Percentiles rank a stretch among this genome's conserved stretches.
Conservation (phyloP, 305 asterid genomes). For the Fraxinus baroniana region DNA sequence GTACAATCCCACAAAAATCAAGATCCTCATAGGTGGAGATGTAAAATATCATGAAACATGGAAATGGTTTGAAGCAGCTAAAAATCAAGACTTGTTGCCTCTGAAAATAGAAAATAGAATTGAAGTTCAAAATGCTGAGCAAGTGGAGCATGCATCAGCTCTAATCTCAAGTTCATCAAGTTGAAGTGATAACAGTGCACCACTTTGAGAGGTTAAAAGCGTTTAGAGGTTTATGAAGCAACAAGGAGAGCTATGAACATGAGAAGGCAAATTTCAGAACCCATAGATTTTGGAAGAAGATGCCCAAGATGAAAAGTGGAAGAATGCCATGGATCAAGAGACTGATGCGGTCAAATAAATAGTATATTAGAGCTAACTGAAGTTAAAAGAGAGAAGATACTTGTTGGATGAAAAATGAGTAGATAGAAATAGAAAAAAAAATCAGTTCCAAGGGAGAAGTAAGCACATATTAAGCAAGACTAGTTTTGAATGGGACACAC, state of each 20-base stretch:
- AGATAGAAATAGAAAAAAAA: neutral
- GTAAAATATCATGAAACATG: neutral
- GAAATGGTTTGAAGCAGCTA: neutral
- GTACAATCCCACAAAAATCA: neutral
- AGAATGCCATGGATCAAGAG: neutral
- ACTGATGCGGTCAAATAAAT: neutral
- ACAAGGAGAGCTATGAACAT: neutral
- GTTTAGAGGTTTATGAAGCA: neutral
- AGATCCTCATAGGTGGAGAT: neutral
- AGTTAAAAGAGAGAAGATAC: neutral
- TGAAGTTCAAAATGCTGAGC: neutral
- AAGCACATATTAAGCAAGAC: neutral
- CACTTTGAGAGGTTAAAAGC: neutral
- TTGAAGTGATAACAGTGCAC: neutral
- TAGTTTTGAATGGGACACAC: neutral
- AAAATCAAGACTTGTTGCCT: neutral
- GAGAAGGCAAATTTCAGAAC: neutral
- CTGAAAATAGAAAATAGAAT: neutral
- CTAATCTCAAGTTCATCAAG: neutral
- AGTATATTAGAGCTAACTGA: neutral
- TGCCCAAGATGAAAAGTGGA: neutral
- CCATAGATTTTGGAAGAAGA: neutral
- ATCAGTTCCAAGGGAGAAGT: neutral
- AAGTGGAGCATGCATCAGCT: slow-evolving; percentile 1
- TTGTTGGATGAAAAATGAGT: neutral